Evolutionary conservation across 116 monocot genomes (phyloP), one percentile per base, ranked within the genome.

Genomic region (Phalaenopsis hybrid): DNA sequence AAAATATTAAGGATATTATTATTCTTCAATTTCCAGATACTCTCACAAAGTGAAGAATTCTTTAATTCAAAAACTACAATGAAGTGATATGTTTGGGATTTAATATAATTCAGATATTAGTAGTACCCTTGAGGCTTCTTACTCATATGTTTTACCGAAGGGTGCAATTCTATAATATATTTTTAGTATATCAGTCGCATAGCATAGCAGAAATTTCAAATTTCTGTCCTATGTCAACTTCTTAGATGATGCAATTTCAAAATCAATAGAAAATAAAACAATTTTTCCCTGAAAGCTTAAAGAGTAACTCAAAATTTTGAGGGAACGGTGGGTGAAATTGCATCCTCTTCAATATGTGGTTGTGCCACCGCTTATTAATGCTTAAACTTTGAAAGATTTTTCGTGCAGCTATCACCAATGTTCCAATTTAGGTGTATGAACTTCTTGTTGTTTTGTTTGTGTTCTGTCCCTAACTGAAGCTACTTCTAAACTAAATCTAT

Each of bases 91-190:
- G 13, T 52, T 61, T 61, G 21, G 4, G 61, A 61, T 61, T 70
- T 70, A 11, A 70, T 31, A 31, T 70, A 70, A 70, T 63, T 59
- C n/a, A 45, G 63, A 44, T 21, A 63, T 7, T 44, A 79, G 4
- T 63, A 17, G 37, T 74, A 74, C 2, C 57, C 23, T 80, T 70
- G 49, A 46, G 65, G 28, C 41, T 5, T 67, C 59, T 79, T 79
- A 15, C 34, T 57, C 57, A 79, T 34, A 57, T 79, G 31, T 59
- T 33, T 79, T 33, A 57, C 34, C 31, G 17, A 58, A 79, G 20
- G 55, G 55, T 79, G 34, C 34, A 57, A 58, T 31, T 58, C 57
- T 79, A 6, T 41, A 79, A 58, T 59, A 9, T 79, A 21, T 59
- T 58, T 31, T 79, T 70, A 31, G 10, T 23, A 70, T 31, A 52